Evolutionary conservation across 768 basidiomycete genomes (phyloP), one percentile per base, ranked within the genome.

Genomic region (button mushroom (Agaricus bisporus)): DNA sequence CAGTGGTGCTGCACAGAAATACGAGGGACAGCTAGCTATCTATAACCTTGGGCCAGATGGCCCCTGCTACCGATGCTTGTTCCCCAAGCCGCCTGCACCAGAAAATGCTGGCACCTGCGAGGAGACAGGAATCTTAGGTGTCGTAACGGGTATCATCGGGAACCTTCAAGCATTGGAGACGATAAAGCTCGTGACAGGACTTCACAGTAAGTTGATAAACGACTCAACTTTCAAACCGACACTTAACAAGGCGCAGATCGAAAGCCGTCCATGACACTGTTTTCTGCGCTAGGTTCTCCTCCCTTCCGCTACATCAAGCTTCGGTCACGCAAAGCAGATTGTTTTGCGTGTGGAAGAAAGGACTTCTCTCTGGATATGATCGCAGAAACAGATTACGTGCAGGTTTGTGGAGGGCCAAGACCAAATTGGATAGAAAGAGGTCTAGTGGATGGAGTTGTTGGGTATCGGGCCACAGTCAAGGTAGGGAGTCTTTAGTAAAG

Each of bases 21-120:
- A 78, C 60, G 89, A 91, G 56, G 91, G 91, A 0, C 91, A 92
- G 64, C 74, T 93, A 5, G 86, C 81, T 61, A 73, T 80, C 12
- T 93, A 90, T 65, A 90, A 91, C 63, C 68, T 85, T 4, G 81
- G 77, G 5, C 67, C 71, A 17, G 69, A 79, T 26, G 86, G 92
- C 1, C 95, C 94, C 0, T 99, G 97, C 68, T 98, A 95, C 68
- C 80, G 97, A 14, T 98, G 97, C 65, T 68, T 98, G 41, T 98
- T 94, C 66, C 95, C 95, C 0, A 80, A 76, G 49, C 83, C 92
- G 1, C 83, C 93, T 1, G 76, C 82, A 4, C 76, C 72, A 17
- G 81, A 81, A 50, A 73, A 73, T 25, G 69, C 79, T 1, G 86
- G 91, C 7, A 82, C 84, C 8, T 99, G 97, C 59, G 92, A 88